phyloP scores from a whole-genome alignment of 2,329 filamentous ascomycete genomes.

The Colletotrichum trifolii region DNA sequence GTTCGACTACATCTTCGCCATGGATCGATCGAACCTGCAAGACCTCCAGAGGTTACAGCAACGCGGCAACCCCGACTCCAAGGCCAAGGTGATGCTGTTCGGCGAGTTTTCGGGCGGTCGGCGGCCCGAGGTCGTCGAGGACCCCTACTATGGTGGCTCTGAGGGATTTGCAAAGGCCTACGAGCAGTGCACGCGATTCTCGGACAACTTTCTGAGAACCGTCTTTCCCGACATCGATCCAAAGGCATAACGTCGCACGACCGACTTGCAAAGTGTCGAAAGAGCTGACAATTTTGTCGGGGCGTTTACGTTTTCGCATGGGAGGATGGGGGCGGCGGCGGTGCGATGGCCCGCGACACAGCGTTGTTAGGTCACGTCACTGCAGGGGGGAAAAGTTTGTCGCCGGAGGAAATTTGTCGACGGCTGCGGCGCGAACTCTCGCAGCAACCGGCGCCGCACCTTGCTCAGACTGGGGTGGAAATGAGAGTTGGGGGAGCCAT shows the following conservation, averaged over 20 bases:
- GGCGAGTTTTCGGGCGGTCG: conserved; percentile 79
- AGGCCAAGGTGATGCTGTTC: conserved; percentile 81
- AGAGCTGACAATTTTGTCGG: neutral
- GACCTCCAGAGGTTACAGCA: conserved; percentile 73
- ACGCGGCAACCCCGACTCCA: conserved; percentile 65
- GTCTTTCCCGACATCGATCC: conserved; percentile 55
- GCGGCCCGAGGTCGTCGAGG: conserved; percentile 77
- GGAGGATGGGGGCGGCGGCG: too few relatives aligned
- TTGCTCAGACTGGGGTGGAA: neutral
- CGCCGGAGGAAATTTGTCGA: conserved; percentile 6
- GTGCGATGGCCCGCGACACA: neutral
- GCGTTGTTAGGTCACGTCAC: neutral
- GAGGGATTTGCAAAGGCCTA: conserved; percentile 89
- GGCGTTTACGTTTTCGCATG: neutral
- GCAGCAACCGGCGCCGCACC: neutral
- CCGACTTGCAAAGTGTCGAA: neutral
- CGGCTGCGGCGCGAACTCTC: conserved; percentile 10
- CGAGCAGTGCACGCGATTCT: conserved; percentile 83
- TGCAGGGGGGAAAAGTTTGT: neutral
- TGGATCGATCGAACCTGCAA: conserved; percentile 86
- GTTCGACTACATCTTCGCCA: conserved; percentile 95
- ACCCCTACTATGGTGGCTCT: conserved; percentile 92
- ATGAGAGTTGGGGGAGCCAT: conserved; percentile 6
- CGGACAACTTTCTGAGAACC: conserved; percentile 77
- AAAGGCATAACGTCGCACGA: conserved; percentile 13